Evolutionary conservation across 2,329 filamentous ascomycete species (phyloP).

Genomic region (Stagonosporopsis rhizophila): DNA sequence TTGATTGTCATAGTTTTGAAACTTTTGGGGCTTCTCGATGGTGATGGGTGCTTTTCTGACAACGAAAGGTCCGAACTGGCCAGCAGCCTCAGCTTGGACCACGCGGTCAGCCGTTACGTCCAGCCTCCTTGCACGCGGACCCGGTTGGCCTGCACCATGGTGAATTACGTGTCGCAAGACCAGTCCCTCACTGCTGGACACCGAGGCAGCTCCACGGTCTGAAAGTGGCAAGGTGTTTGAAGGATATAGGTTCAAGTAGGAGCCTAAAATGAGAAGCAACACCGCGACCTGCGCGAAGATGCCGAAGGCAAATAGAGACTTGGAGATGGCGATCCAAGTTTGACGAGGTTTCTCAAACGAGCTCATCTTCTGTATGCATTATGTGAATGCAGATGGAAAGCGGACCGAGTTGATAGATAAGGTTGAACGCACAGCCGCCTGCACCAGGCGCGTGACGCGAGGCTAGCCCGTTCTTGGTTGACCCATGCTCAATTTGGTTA

Average conservation of each 20-base stretch:
- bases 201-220: slow-evolving; percentile 9
- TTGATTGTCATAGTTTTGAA: slow-evolving; percentile 30
- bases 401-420: slow-evolving; percentile 22
- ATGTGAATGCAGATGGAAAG: slow-evolving; percentile 17
- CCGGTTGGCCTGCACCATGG: slow-evolving; percentile 45
- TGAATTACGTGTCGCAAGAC: slow-evolving; percentile 44
- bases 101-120: slow-evolving; percentile 38
- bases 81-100: slow-evolving; percentile 30
- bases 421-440: slow-evolving; percentile 9
- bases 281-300: slow-evolving; percentile 35
- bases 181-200: slow-evolving; percentile 21
- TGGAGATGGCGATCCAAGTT: slow-evolving; percentile 23
- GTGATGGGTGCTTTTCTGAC: slow-evolving; percentile 38
- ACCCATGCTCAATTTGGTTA: slow-evolving; percentile 10
- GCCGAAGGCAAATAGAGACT: slow-evolving; percentile 22
- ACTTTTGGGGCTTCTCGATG: slow-evolving; percentile 38
- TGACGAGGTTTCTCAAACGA: slow-evolving; percentile 19
- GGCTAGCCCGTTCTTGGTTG: background rate
- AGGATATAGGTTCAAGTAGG: slow-evolving; percentile 17
- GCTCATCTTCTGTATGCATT: slow-evolving; percentile 32
- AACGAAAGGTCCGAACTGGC: slow-evolving; percentile 39
- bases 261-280: slow-evolving; percentile 24
- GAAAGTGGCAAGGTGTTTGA: slow-evolving; percentile 17
- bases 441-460: slow-evolving; percentile 11
- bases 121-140: slow-evolving; percentile 42